Evolutionary conservation across 306 rosid genomes (phyloP).

Genomic region (Comarum palustre): DNA sequence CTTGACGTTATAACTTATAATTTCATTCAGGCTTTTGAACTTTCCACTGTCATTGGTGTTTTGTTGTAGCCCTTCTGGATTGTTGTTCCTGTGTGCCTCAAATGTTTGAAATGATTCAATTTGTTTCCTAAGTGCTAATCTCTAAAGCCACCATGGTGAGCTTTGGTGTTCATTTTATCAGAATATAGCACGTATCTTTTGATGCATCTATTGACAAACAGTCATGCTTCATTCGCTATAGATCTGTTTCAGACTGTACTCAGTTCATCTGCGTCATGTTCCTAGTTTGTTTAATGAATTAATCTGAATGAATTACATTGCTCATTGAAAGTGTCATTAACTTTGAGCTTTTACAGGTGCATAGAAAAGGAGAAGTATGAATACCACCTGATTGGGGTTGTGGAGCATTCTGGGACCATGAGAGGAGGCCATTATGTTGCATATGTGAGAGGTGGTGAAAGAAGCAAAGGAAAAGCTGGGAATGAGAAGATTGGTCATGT

Average conservation of each 20-base stretch:
- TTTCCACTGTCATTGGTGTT: neutral
- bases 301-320: neutral
- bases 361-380: slow-evolving; percentile 43
- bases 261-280: neutral
- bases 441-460: slow-evolving; percentile 68
- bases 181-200: neutral
- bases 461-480: slow-evolving; percentile 48
- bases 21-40: neutral
- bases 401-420: slow-evolving; percentile 85
- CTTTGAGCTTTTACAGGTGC: slow-evolving; percentile 42
- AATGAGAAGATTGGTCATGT: slow-evolving; percentile 32
- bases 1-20: neutral
- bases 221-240: neutral
- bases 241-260: neutral
- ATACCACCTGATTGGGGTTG: slow-evolving; percentile 68
- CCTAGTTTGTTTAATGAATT: neutral
- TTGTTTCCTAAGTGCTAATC: neutral
- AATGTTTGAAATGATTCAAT: neutral
- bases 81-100: neutral
- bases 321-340: slow-evolving; percentile 1
- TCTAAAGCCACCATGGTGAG: neutral
- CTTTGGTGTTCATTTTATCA: neutral
- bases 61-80: neutral
- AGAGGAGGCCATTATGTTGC: slow-evolving; percentile 94
- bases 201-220: neutral